phyloP scores from a whole-genome alignment of 768 basidiomycete species.

The Lyophyllum shimeji region DNA sequence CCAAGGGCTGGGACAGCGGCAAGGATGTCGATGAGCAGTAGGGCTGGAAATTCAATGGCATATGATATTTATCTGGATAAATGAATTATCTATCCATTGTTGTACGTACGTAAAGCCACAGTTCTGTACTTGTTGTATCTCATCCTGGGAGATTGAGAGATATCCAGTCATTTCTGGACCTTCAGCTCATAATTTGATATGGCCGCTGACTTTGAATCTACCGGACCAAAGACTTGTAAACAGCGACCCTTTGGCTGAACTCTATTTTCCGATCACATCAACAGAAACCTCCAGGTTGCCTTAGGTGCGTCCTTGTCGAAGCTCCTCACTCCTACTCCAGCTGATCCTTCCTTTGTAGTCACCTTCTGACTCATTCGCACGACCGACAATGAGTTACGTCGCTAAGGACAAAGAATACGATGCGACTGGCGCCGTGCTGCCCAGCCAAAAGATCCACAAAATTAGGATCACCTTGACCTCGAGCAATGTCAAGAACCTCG shows the following conservation, averaged over 20 bases:
- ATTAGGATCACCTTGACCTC: slow-evolving; percentile 98
- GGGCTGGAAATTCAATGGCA: background rate
- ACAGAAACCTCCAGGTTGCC: slow-evolving; percentile 36
- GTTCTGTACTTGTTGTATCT: background rate
- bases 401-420: slow-evolving; percentile 99
- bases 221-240: slow-evolving; percentile 8
- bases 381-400: slow-evolving; percentile 90
- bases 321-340: background rate
- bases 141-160: no score
- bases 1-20: slow-evolving; percentile 77
- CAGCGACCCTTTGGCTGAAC: slow-evolving; percentile 23
- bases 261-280: slow-evolving; percentile 37
- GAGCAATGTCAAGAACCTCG: slow-evolving; percentile 96
- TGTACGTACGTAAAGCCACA: background rate
- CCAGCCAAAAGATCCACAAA: slow-evolving; percentile 94
- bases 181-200: no score
- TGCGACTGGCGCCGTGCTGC: slow-evolving; percentile 82
- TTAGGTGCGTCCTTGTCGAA: slow-evolving; percentile 36
- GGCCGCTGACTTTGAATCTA: background rate
- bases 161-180: no score
- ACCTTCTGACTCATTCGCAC: slow-evolving; percentile 74
- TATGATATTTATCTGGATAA: background rate
- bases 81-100: background rate
- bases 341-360: slow-evolving; percentile 41
- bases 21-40: slow-evolving; percentile 28